Evolutionary conservation across 306 rosid species (phyloP).

Genomic region (Cucurbita argyrosperma): DNA sequence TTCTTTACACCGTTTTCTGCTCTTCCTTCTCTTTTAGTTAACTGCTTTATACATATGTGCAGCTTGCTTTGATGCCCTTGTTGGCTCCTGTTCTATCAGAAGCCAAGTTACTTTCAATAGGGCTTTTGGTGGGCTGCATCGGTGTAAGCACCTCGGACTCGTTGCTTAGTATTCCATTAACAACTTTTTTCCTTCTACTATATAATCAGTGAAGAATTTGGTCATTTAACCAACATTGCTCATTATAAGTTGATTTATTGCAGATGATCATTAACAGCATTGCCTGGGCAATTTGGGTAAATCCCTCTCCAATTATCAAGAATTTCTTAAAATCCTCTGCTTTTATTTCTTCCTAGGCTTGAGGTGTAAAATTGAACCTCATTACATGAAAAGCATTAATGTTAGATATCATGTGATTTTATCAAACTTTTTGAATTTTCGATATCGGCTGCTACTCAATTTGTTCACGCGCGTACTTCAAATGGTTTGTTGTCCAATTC

Average conservation of each 20-base stretch:
- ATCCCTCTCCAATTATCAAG: background rate
- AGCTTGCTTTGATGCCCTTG: conserved; percentile 66
- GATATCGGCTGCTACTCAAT: too few species aligned
- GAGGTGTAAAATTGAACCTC: background rate
- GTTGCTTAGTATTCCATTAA: background rate
- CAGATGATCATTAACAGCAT: conserved; percentile 49
- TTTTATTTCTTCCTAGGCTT: background rate
- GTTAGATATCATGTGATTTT: background rate
- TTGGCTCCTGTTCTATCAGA: conserved; percentile 48
- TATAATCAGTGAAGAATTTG: background rate
- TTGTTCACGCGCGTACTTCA: too few species aligned
- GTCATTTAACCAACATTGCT: background rate
- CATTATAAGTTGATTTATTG: conserved; percentile 13
- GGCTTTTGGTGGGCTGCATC: conserved; percentile 42
- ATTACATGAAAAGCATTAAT: background rate
- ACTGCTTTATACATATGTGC: conserved; percentile 9
- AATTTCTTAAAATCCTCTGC: background rate
- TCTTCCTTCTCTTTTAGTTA: background rate
- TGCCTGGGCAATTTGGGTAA: conserved; percentile 82
- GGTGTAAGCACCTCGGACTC: conserved; percentile 24
- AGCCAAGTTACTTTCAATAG: conserved; percentile 52
- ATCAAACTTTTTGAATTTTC: too few species aligned
- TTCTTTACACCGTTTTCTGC: background rate
- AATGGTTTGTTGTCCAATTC: background rate
- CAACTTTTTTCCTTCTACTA: background rate